Evolutionary conservation across 2,329 filamentous ascomycete species (phyloP), one percentile per base, ranked within the genome.

Genomic region (Pseudogymnoascus sp.): DNA sequence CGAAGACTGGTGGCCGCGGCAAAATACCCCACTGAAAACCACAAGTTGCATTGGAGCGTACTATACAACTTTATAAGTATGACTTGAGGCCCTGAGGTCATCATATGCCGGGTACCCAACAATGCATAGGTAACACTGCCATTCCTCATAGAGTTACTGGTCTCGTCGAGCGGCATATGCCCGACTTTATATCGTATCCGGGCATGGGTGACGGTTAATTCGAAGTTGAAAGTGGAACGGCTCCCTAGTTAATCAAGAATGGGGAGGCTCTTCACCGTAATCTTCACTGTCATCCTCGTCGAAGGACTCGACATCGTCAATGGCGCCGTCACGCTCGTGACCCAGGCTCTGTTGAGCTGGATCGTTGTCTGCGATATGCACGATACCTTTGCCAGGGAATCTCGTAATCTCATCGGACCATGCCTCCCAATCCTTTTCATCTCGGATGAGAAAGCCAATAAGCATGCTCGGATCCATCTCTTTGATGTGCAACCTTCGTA

Each of bases 391-490:
- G 21, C 90, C 90, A 69, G 90, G 86, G 7, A 89, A 86, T 68
- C 89, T 84, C 68, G 85, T 85, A 2, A 96, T 82, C n/a, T 85
- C 83, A 64, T 83, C 80, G 71, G 90, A 88, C 93, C 93, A 97
- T 62, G 85, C 83, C 40, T 82, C 77, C 88, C 93, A 97, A 68
- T 99, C 95, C 46, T 87, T 82, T 69, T 93, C 87, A 64, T 90
- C 85, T 42, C 82, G 84, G 66, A 99, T 92, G 37, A 99, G 77
- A 71, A 97, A 97, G 4, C 91, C 93, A 67, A 99, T 90, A 44
- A 99, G 78, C 95, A 99, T 99, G 72, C 92, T 97, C 0, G 95
- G 95, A 71, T 99, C 95, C 90, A 99, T 95, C 72, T 97, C 93
- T 64, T 87, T 86, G 59, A 99, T 83, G 68, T 95, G 88, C 31